phyloP scores from a whole-genome alignment of 345 rosid species.

The Populus tremula region DNA sequence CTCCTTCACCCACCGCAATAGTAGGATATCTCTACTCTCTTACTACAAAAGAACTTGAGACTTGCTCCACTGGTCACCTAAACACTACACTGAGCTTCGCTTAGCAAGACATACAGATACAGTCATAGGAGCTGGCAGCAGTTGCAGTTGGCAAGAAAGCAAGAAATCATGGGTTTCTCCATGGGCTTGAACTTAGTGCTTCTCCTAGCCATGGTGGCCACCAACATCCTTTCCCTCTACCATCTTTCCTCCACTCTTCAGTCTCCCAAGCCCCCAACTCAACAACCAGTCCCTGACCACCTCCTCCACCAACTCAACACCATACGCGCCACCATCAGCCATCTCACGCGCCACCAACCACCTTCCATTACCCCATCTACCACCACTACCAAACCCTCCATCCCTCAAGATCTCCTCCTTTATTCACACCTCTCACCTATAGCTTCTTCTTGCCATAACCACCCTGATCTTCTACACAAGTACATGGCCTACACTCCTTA shows the following conservation, averaged over 20 bases:
- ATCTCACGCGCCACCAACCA: slow-evolving; percentile 78
- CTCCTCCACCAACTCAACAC: slow-evolving; percentile 80
- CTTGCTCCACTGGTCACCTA: not conserved
- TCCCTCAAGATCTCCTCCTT: slow-evolving; percentile 77
- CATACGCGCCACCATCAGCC: slow-evolving; percentile 90
- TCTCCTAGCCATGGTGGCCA: slow-evolving; percentile 91
- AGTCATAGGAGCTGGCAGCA: not conserved
- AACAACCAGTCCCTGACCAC: slow-evolving; percentile 64
- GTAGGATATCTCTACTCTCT: too few relatives aligned
- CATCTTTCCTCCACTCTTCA: slow-evolving; percentile 77
- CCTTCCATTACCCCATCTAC: slow-evolving; percentile 23
- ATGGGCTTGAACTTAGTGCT: slow-evolving; percentile 85
- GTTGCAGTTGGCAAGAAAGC: not conserved
- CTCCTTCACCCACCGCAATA: too few relatives aligned
- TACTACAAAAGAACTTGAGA: too few relatives aligned
- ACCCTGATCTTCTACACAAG: slow-evolving; percentile 79
- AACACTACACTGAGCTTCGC: not conserved
- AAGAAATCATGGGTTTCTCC: slow-evolving; percentile 59
- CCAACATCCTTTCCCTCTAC: slow-evolving; percentile 90
- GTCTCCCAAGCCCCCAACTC: slow-evolving; percentile 47
- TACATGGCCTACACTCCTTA: slow-evolving; percentile 86
- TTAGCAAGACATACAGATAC: not conserved
- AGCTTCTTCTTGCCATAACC: slow-evolving; percentile 82
- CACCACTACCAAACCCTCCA: slow-evolving; percentile 25
- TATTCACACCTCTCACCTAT: slow-evolving; percentile 76